These are phyloP conservation scores for Pyrus betulifolia DNA, from an alignment of 306 rosid genomes.

Conservation along the genomic window DNA sequence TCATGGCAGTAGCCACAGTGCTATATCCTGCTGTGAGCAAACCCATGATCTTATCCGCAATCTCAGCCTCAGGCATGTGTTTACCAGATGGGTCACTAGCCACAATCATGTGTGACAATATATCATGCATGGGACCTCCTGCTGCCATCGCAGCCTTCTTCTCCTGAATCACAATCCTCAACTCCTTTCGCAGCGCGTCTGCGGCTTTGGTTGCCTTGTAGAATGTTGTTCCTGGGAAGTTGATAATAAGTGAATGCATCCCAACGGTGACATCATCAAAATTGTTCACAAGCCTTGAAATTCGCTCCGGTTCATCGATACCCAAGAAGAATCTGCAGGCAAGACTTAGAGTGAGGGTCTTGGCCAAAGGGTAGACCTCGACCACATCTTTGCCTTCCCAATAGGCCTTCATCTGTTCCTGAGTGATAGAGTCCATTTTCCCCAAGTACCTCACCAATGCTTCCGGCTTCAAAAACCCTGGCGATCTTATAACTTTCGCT, in stretches of 20 bases:
- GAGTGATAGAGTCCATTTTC: conserved; percentile 36
- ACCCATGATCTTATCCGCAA: conserved; percentile 56
- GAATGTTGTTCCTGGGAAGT: conserved; percentile 47
- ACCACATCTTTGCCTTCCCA: conserved; percentile 48
- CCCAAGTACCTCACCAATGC: conserved; percentile 47
- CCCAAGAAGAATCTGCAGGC: conserved; percentile 45
- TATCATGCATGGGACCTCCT: conserved; percentile 38
- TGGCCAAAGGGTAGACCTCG: conserved; percentile 36
- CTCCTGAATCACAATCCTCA: conserved; percentile 34
- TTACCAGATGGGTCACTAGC: conserved; percentile 43
- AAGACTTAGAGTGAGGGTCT: conserved; percentile 33
- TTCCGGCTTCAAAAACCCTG: conserved; percentile 57
- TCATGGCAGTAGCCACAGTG: conserved; percentile 46
- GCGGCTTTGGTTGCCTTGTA: conserved; percentile 39
- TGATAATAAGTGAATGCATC: conserved; percentile 36
- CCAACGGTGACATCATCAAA: conserved; percentile 43
- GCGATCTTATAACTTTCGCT: conserved; percentile 20
- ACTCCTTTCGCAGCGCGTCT: conserved; percentile 32
- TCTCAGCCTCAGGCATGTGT: conserved; percentile 51
- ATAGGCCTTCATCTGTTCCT: conserved; percentile 32
- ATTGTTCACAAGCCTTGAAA: conserved; percentile 17
- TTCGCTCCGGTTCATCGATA: conserved; percentile 22
- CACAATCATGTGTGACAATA: conserved; percentile 45
- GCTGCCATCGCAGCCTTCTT: conserved; percentile 45
- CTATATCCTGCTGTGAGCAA: conserved; percentile 43